Percentiles rank a stretch among this genome's conserved stretches.
Evolutionary conservation across 1,139 yeast species (phyloP).

Genomic region (Waltiozyma sp.): DNA sequence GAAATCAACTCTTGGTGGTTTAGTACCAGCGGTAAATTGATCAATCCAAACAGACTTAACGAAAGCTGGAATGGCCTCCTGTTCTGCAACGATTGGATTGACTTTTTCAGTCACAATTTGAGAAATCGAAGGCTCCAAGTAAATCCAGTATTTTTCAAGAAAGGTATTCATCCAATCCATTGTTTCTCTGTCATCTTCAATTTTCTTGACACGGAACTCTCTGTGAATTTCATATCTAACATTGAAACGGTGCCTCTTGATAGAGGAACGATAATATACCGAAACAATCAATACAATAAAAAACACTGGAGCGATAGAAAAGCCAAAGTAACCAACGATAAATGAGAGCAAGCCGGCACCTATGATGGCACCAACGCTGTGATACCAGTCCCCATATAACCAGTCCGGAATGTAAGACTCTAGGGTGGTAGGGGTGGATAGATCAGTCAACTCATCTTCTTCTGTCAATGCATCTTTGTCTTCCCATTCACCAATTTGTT

Average conservation of each 20-base stretch:
- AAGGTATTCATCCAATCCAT: conserved; percentile 92
- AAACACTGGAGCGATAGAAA: conserved; percentile 73
- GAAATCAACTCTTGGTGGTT: conserved; percentile 85
- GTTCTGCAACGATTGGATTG: conserved; percentile 66
- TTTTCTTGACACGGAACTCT: conserved; percentile 66
- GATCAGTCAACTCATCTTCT: conserved; percentile 61
- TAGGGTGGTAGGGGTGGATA: conserved; percentile 55
- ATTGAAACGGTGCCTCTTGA: conserved; percentile 63
- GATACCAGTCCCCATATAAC: conserved; percentile 93
- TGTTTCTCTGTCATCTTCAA: conserved; percentile 83
- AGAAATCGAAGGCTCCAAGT: conserved; percentile 81
- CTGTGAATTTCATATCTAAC: conserved; percentile 77
- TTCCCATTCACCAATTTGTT: conserved; percentile 84
- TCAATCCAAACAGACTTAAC: conserved; percentile 77
- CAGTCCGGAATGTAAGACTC: conserved; percentile 62
- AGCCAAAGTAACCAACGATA: conserved; percentile 65
- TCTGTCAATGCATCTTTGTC: conserved; percentile 50
- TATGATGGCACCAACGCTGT: conserved; percentile 60
- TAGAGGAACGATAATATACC: conserved; percentile 69
- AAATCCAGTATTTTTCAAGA: conserved; percentile 83
- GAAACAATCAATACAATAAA: conserved; percentile 51
- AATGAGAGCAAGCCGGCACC: conserved; percentile 64
- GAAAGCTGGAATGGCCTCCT: conserved; percentile 71
- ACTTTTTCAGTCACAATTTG: conserved; percentile 78
- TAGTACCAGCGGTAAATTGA: conserved; percentile 83